A percentile compares a stretch with the other conserved stretches of the same genome.
Evolutionary conservation across 768 basidiomycete genomes (phyloP).

Genomic region (Sistotremastrum niveocremeum): DNA sequence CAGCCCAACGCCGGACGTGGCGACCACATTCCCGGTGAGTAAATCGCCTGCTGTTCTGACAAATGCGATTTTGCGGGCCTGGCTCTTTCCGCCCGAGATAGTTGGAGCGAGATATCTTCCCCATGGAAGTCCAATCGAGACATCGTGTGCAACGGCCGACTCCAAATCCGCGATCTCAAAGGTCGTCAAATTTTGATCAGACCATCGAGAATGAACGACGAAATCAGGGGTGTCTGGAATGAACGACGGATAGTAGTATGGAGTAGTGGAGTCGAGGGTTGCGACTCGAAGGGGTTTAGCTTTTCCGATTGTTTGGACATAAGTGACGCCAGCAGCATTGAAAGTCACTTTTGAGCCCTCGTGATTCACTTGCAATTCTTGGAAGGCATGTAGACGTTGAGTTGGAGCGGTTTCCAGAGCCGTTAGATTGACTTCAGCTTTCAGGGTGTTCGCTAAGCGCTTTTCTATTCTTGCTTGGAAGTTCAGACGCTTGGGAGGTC

Average conservation of each 20-base stretch:
- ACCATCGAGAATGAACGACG: conserved; percentile 57
- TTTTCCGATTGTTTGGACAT: conserved; percentile 29
- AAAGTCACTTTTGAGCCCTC: conserved; percentile 42
- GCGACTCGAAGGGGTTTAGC: conserved; percentile 24
- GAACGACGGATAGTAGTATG: conserved; percentile 61
- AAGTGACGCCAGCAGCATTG: conserved; percentile 51
- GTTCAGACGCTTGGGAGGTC: conserved; percentile 25
- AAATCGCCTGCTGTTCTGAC: conserved; percentile 46
- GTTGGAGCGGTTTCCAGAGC: conserved; percentile 37
- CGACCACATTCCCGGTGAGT: conserved; percentile 50
- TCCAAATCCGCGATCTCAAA: conserved; percentile 50
- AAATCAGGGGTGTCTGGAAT: conserved; percentile 34
- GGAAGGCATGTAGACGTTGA: conserved; percentile 49
- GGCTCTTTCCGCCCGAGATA: conserved; percentile 25
- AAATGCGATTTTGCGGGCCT: conserved; percentile 40
- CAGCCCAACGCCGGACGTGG: conserved; percentile 48
- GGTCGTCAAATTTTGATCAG: conserved; percentile 43
- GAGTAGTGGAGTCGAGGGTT: conserved; percentile 28
- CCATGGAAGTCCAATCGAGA: conserved; percentile 39
- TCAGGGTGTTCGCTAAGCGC: conserved; percentile 46
- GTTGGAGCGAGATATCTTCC: conserved; percentile 54
- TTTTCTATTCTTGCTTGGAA: conserved; percentile 55
- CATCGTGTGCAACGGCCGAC: conserved; percentile 29
- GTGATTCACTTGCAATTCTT: conserved; percentile 44
- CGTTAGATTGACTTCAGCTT: conserved; percentile 33